Evolutionary conservation across 257 asterid species (phyloP).

Genomic region (Nemophila menziesii): DNA sequence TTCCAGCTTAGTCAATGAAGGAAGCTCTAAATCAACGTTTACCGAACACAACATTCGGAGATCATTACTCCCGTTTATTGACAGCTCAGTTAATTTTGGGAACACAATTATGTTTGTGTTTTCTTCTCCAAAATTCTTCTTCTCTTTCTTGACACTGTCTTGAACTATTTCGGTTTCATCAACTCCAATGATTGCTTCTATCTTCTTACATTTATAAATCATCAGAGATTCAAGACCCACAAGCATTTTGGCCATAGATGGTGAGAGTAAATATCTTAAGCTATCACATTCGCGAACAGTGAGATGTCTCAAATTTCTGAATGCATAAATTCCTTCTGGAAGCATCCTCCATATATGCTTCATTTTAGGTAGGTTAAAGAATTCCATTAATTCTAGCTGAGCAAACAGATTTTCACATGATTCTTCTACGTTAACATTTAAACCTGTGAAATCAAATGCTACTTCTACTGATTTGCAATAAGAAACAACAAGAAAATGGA

Average conservation of each 20-base stretch:
- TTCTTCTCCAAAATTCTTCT: no score
- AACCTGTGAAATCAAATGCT: no score
- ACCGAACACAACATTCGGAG: background rate
- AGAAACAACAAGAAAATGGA: no score
- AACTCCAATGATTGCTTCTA: conserved; percentile 1
- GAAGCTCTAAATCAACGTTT: background rate
- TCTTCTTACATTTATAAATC: background rate
- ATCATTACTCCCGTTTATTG: background rate
- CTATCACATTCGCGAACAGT: background rate
- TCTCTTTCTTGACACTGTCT: no score
- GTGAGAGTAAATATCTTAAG: conserved; percentile 1
- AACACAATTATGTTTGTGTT: no score
- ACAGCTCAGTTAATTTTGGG: no score
- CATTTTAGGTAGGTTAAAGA: background rate
- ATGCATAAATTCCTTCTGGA: conserved; percentile 1
- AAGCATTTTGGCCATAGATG: background rate
- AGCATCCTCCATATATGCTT: background rate
- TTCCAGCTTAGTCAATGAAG: background rate
- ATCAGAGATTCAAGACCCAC: background rate
- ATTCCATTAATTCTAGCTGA: no score
- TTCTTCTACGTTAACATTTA: no score
- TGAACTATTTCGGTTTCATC: background rate
- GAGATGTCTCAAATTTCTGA: background rate
- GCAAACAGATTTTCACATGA: no score
- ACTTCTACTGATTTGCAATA: no score